Evolutionary conservation across 352 stramenopile species (phyloP).

Genomic region (Phytopythium vexans): DNA sequence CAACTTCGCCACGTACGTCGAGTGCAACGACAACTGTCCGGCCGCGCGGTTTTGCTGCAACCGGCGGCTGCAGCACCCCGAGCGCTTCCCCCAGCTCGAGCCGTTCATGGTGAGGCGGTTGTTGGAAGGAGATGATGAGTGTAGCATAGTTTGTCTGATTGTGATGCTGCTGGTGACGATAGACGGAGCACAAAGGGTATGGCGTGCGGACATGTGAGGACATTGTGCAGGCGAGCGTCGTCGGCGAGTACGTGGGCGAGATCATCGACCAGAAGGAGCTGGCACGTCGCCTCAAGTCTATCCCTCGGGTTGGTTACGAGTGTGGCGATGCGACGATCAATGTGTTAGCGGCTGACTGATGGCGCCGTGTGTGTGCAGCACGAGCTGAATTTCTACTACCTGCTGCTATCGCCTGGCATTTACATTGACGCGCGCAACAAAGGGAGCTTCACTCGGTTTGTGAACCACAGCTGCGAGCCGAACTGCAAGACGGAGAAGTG

Average conservation of each 20-base stretch:
- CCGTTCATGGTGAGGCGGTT: constrained; percentile 47
- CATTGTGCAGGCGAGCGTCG: constrained; percentile 62
- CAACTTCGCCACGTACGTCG: constrained; percentile 88
- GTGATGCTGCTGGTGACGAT: neutral
- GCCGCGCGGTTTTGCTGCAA: constrained; percentile 57
- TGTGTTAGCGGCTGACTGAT: neutral
- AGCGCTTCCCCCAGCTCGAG: constrained; percentile 62
- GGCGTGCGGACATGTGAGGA: constrained; percentile 65
- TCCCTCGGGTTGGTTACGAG: constrained; percentile 34
- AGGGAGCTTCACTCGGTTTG: constrained; percentile 94
- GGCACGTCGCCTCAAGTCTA: constrained; percentile 44
- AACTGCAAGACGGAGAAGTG: constrained; percentile 97
- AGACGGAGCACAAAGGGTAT: constrained; percentile 83
- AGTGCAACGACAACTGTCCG: constrained; percentile 55
- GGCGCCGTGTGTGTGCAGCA: constrained; percentile 22
- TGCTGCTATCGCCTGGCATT: constrained; percentile 71
- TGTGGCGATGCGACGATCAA: constrained; percentile 1
- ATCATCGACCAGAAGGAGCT: constrained; percentile 90
- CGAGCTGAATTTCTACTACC: constrained; percentile 88
- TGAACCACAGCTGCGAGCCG: constrained; percentile 95
- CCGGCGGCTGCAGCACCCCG: constrained; percentile 70
- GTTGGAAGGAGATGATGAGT: neutral
- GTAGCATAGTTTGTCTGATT: neutral
- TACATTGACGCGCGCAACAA: constrained; percentile 90
- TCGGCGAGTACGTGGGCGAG: constrained; percentile 92